Evolutionary conservation across 176 grass and related monocot genomes (phyloP).

Genomic region (Echinochloa phyllopogon): DNA sequence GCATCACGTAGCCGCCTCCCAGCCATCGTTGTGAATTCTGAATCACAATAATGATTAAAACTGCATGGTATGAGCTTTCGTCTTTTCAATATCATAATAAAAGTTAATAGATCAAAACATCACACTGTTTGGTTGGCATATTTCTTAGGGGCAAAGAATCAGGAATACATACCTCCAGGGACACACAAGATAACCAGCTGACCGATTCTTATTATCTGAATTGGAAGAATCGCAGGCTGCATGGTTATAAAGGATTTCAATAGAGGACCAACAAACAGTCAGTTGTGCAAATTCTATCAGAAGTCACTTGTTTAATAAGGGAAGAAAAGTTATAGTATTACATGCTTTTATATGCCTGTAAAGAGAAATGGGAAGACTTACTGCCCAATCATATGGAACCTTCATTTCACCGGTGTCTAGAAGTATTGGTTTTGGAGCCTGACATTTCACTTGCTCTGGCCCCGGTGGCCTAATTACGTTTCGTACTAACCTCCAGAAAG

Average conservation of each 20-base stretch:
- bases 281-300: conserved; percentile 1
- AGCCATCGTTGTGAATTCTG: conserved; percentile 98
- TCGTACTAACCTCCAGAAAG: conserved; percentile 90
- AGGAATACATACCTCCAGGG: conserved; percentile 78
- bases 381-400: conserved; percentile 92
- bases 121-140: conserved; percentile 19
- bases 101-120: conserved; percentile 5
- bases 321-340: neutral
- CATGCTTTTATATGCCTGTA: neutral
- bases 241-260: conserved; percentile 29
- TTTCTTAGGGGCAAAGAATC: conserved; percentile 25
- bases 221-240: conserved; percentile 89
- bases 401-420: conserved; percentile 98
- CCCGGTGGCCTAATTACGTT: conserved; percentile 72
- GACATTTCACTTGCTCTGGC: conserved; percentile 77
- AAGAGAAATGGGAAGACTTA: conserved; percentile 46
- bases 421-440: conserved; percentile 94
- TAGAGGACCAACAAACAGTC: neutral
- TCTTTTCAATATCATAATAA: neutral
- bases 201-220: conserved; percentile 93
- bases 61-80: neutral
- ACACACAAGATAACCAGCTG: conserved; percentile 92
- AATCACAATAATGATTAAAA: conserved; percentile 27
- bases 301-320: neutral
- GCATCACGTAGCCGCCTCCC: conserved; percentile 83